These are phyloP conservation scores for Coniochaeta sp. DNA, from an alignment of 2,329 filamentous ascomycete species.

Conservation along the genomic window DNA sequence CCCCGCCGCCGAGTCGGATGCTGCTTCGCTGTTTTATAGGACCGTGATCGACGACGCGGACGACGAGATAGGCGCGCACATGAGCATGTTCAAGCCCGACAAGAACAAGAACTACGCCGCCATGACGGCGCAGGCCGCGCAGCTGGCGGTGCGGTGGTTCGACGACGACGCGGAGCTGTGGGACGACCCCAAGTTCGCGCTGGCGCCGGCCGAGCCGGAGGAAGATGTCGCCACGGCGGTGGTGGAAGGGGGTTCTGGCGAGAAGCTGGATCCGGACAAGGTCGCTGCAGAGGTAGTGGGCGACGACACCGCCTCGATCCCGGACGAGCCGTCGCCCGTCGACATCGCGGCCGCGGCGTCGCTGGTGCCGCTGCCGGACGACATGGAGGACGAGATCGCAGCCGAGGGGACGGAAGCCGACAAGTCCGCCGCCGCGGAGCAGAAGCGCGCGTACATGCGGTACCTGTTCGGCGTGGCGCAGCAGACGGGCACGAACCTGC, in stretches of 20 bases:
- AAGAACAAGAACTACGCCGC: conserved; percentile 57
- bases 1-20: conserved; percentile 34
- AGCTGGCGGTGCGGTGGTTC: conserved; percentile 52
- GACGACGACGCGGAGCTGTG: conserved; percentile 33
- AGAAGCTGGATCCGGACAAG: conserved; percentile 2
- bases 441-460: conserved; percentile 35
- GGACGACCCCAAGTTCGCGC: conserved; percentile 29
- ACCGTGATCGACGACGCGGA: conserved; percentile 55
- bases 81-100: conserved; percentile 55
- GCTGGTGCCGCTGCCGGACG: conserved; percentile 38
- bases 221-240: conserved; percentile 16
- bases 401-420: conserved; percentile 21
- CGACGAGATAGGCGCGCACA: conserved; percentile 69
- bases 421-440: conserved; percentile 16
- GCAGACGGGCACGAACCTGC: conserved; percentile 37
- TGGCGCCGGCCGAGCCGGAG: conserved; percentile 12
- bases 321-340: conserved; percentile 41
- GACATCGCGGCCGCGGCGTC: conserved; percentile 46
- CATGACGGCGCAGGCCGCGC: conserved; percentile 53
- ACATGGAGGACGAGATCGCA: conserved; percentile 23
- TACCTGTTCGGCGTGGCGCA: conserved; percentile 43
- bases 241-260: conserved; percentile 8
- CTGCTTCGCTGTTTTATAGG: conserved; percentile 37
- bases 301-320: conserved; percentile 18
- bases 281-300: not conserved